Conservation (phyloP, 2,329 filamentous ascomycete genomes). For the Clathrospora elynae region DNA sequence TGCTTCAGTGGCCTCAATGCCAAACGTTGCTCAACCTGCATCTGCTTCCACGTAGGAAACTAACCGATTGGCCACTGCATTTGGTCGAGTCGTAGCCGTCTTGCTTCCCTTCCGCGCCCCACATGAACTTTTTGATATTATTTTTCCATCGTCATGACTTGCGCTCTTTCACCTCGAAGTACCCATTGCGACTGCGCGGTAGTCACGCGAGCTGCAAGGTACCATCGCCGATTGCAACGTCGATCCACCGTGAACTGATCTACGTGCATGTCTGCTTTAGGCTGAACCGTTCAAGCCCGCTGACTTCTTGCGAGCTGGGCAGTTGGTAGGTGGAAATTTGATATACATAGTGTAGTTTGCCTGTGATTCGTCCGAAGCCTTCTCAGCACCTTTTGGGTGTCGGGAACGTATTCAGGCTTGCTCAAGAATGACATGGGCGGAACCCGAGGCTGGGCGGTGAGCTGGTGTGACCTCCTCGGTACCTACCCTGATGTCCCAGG, state of each 20-base stretch:
- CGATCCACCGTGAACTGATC: conserved; percentile 7
- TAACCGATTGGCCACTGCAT: conserved; percentile 30
- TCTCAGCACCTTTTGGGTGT: conserved; percentile 3
- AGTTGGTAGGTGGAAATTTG: conserved; percentile 1
- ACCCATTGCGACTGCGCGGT: conserved; percentile 8
- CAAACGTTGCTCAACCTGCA: conserved; percentile 26
- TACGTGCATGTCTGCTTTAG: conserved; percentile 1
- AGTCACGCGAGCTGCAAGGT: conserved; percentile 29
- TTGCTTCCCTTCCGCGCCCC: neutral
- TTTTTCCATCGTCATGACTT: conserved; percentile 9
- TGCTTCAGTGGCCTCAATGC: conserved; percentile 19
- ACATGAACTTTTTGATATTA: neutral
- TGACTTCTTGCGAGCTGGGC: conserved; percentile 5
- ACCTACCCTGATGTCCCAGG: conserved; percentile 23
- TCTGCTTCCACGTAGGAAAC: conserved; percentile 20
- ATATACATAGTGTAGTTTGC: conserved; percentile 2
- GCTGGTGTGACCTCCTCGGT: conserved; percentile 26
- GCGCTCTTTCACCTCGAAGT: conserved; percentile 4
- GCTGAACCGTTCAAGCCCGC: conserved; percentile 5
- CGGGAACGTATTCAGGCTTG: conserved; percentile 4
- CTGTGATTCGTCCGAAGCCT: conserved; percentile 16
- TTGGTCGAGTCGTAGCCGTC: neutral
- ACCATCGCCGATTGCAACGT: conserved; percentile 21
- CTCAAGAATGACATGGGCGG: conserved; percentile 14
- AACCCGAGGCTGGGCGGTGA: conserved; percentile 30